A percentile compares a stretch with the other conserved stretches of the same genome.
phyloP scores from a whole-genome alignment of 2,329 filamentous ascomycete genomes.

The Ciborinia camelliae region DNA sequence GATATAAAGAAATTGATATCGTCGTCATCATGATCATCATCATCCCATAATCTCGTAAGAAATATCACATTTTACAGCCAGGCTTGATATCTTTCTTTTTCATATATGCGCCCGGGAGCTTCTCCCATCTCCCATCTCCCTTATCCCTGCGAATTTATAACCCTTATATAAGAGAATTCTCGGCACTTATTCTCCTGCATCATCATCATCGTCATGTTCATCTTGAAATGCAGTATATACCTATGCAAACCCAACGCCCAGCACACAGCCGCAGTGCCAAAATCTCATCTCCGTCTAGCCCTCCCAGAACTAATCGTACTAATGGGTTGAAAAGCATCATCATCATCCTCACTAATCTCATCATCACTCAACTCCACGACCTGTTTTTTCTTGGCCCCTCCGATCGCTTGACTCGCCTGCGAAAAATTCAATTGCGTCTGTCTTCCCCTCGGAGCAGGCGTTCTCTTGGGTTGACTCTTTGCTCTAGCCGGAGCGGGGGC shows the following conservation, averaged over 20 bases:
- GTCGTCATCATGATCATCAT: too few species aligned
- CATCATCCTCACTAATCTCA: constrained; percentile 52
- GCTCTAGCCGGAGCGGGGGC: constrained; percentile 40
- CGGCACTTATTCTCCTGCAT: too few species aligned
- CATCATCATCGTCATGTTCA: too few species aligned
- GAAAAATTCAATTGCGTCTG: constrained; percentile 53
- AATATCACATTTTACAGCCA: too few species aligned
- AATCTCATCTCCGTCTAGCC: neutral
- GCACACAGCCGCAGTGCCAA: too few species aligned
- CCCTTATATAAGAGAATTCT: too few species aligned
- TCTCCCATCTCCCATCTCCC: too few species aligned
- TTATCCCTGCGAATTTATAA: too few species aligned
- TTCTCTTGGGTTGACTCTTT: constrained; percentile 37
- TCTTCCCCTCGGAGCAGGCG: constrained; percentile 32
- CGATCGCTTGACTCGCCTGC: constrained; percentile 29
- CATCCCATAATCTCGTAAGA: neutral
- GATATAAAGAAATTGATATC: too few species aligned
- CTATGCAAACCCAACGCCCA: neutral
- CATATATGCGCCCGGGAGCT: too few species aligned
- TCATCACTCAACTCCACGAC: constrained; percentile 62
- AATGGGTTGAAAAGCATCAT: constrained; percentile 54
- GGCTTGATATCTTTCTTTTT: too few species aligned
- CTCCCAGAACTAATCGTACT: constrained; percentile 16
- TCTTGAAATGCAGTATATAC: too few species aligned
- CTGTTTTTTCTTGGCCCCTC: constrained; percentile 9